A percentile compares a stretch with the other conserved stretches of the same genome.
These are phyloP conservation scores for Pythium periplocum DNA, from an alignment of 352 stramenopile species.

Conservation along the genomic window DNA sequence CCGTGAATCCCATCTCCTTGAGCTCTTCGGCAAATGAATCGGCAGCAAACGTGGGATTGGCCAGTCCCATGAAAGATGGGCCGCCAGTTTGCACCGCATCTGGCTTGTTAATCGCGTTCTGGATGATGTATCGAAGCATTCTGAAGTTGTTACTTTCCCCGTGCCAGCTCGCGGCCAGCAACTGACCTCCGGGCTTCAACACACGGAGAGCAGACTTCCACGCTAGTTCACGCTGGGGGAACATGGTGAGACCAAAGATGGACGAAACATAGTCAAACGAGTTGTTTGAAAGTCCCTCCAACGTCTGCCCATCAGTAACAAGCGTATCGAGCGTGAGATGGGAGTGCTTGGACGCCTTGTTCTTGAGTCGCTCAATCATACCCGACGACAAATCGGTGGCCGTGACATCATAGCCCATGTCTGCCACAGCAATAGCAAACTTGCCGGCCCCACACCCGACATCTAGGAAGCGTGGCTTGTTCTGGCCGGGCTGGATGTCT, in stretches of 20 bases:
- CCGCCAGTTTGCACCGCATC: neutral
- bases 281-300: conserved; percentile 8
- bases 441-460: conserved; percentile 13
- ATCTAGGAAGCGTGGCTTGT: conserved; percentile 4
- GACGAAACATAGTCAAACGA: conserved; percentile 16
- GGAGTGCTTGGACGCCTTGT: conserved; percentile 5
- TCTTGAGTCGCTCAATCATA: conserved; percentile 9
- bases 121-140: conserved; percentile 3
- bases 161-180: conserved; percentile 16
- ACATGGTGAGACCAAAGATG: conserved; percentile 16
- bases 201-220: conserved; percentile 14
- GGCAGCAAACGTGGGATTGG: conserved; percentile 8
- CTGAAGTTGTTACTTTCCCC: conserved; percentile 9
- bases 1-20: conserved; percentile 6
- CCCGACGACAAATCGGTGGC: conserved; percentile 11
- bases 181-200: conserved; percentile 8
- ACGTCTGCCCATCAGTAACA: conserved; percentile 17
- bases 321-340: neutral
- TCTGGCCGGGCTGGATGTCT: neutral
- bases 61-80: neutral
- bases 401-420: conserved; percentile 5
- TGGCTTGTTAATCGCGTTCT: conserved; percentile 4
- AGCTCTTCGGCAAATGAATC: conserved; percentile 14
- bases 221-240: conserved; percentile 9
- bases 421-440: conserved; percentile 6